These are phyloP conservation scores for Syzygium aromaticum DNA, from an alignment of 345 rosid genomes.

Conservation along the genomic window DNA sequence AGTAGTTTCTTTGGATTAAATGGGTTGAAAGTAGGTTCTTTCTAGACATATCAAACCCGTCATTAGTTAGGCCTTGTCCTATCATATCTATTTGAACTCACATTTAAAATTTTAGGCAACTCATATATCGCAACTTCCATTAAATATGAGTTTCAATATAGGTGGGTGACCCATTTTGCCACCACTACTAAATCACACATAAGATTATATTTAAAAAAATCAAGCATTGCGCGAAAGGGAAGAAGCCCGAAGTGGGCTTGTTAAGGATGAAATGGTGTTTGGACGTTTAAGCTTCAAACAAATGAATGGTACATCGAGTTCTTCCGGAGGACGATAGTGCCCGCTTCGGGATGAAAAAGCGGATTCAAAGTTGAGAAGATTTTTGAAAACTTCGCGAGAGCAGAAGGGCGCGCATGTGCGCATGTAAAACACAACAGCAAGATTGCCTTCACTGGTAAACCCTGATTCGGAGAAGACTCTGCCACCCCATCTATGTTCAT, in stretches of 20 bases:
- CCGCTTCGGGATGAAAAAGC: not conserved
- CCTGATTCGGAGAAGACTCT: no score
- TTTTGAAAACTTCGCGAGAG: not conserved
- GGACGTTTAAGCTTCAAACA: rapidly evolving
- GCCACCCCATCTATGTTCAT: no score
- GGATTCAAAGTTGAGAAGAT: not conserved
- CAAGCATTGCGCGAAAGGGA: no score
- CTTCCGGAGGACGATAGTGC: not conserved
- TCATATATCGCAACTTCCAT: not conserved
- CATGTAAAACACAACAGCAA: not conserved
- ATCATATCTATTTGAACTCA: not conserved
- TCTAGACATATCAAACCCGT: not conserved
- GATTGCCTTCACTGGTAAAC: not conserved
- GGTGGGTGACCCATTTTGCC: not conserved
- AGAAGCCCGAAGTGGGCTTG: not conserved
- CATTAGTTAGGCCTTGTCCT: not conserved
- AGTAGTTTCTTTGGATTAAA: not conserved
- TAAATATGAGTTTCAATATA: no score
- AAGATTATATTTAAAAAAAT: no score
- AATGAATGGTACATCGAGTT: not conserved
- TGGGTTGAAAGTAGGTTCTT: not conserved
- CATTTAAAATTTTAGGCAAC: not conserved
- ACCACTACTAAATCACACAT: not conserved
- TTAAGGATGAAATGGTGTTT: not conserved
- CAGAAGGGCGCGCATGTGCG: not conserved